Base-by-base conservation (phyloP, 1,139 yeast genomes). In the Candida buenavistaensis region DNA sequence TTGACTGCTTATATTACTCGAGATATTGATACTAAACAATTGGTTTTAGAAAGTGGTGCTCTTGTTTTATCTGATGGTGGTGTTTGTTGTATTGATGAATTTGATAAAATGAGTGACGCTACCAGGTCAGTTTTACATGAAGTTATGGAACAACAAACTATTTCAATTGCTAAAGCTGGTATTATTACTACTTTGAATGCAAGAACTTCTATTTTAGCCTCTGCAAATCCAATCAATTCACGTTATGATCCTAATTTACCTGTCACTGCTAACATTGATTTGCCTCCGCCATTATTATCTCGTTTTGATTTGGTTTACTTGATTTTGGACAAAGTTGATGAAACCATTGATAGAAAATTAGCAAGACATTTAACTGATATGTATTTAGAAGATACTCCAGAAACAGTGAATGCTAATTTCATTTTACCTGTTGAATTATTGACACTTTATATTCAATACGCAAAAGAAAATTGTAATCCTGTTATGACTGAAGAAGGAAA, bases 101-200 rank as follows among this genome's bases (percentile, higher is more conserved):
- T 92, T 55, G 99, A 92, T 64, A 92, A 92, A 61, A 92, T 92
- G 99, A 78, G 83, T 41, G 98, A 92, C 50, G 67, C 95, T 2
- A 92, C 98, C 0, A 72, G 98, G 52, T 88, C 97, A 3, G 97
- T 92, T 11, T 68, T 92, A 40, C 99, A 92, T 59, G 98, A 92
- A 72, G 98, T 94, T 14, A 92, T 92, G 98, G 98, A 92, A 68
- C 98, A 92, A 59, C 98, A 92, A 60, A 92, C 98, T 0, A 92
- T 92, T 29, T 89, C 97, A 9, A 88, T 92, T 51, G 98, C 98
- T 27, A 92, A 92, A 55, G 98, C 98, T 0, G 98, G 98, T 39
- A 92, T 92, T 53, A 92, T 90, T 54, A 92, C 98, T 10, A 92
- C 98, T 0, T 71, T 92, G 43, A 92, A 92, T 62, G 98, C 98